Evolutionary conservation across 257 asterid genomes (phyloP), one percentile per base, ranked within the genome.

Genomic region (Salvia hispanica): DNA sequence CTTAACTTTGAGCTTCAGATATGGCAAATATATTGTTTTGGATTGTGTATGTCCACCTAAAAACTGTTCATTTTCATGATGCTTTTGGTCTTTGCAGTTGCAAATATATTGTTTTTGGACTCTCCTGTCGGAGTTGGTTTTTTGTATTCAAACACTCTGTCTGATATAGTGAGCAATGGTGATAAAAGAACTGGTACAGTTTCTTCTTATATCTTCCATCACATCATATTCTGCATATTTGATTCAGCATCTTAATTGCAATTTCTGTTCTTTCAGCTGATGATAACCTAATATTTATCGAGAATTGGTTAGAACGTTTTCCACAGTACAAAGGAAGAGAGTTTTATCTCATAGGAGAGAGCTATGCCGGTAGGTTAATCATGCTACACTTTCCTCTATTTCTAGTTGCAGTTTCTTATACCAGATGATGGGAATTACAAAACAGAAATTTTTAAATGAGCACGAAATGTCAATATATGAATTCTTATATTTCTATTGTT

Each of bases 111-210:
- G 74, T 94, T 91, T 78, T 62, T 91, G 64, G 99, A 94, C 79
- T 86, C 99, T 55, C 99, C 99, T 3, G 97, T 82, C 69, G 99
- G 97, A 58, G 99, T 94, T 71, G 99, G 99, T 36, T 94, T 69
- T 77, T 94, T 97, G 5, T 94, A 86, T 74, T 91, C 99, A 54
- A 94, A 91, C 80, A 83, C 89, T 67, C 84, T 96, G 36, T 77
- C 91, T 57, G 99, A 94, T 79, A 53, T 80, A 75, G 59, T 46
- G 58, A 85, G 65, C 86, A 88, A 88, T 72, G 99, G 99, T 5
- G 99, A 94, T 60, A 50, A 79, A 74, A 83, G 96, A 71, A 94
- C 97, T 7, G 99, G 99, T 94, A 81, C 44, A n/a, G 1, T 37
- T 65, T 69, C 4, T 61, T 57, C 36, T 58, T 62, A 18, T 5